Percentiles rank a stretch among this genome's conserved stretches.
phyloP scores from a whole-genome alignment of 257 asterid genomes.

The Rhazya stricta region DNA sequence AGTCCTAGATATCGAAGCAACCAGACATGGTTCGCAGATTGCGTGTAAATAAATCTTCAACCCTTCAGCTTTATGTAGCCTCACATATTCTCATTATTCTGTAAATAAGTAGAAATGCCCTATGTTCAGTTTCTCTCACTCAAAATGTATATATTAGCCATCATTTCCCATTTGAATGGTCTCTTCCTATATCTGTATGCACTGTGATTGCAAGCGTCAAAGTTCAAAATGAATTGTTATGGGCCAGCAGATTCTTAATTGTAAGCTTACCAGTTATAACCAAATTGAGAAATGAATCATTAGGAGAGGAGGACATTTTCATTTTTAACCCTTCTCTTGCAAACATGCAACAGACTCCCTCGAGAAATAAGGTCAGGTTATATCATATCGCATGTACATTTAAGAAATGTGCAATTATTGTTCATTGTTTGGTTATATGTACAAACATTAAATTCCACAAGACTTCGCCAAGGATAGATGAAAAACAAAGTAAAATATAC shows the following conservation, averaged over 20 bases:
- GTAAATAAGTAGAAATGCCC: constrained; percentile 3
- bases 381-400: background rate
- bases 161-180: background rate
- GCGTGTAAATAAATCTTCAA: background rate
- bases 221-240: background rate
- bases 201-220: too few relatives aligned
- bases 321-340: background rate
- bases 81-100: background rate
- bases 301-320: background rate
- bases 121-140: background rate
- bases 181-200: background rate
- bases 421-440: background rate
- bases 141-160: constrained; percentile 13
- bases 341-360: background rate
- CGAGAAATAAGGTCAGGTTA: background rate
- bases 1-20: constrained; percentile 22
- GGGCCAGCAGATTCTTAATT: background rate
- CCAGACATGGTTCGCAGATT: too few relatives aligned
- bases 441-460: background rate
- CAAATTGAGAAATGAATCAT: background rate
- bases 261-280: background rate
- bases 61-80: background rate
- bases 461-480: background rate
- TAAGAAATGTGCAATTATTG: background rate
- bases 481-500: background rate